Conservation (phyloP, 345 rosid genomes). For the Camelina neglecta region DNA sequence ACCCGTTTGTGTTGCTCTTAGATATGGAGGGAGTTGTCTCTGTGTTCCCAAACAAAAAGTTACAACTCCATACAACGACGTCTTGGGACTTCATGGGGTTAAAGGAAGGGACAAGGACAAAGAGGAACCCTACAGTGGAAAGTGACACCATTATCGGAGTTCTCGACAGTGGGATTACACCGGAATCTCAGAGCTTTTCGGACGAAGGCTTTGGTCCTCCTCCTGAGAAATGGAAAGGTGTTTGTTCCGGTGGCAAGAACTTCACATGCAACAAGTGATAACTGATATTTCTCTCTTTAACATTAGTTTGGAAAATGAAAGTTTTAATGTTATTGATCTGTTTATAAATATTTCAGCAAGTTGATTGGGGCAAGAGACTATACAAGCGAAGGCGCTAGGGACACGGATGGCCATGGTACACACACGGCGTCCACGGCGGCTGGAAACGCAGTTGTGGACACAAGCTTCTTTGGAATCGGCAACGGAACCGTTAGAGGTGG, state of each 20-base stretch:
- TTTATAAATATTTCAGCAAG: slow-evolving; percentile 25
- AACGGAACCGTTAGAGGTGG: slow-evolving; percentile 56
- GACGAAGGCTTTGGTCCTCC: slow-evolving; percentile 58
- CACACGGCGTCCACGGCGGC: slow-evolving; percentile 70
- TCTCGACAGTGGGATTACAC: slow-evolving; percentile 52
- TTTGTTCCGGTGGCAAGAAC: slow-evolving; percentile 45
- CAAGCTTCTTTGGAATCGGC: slow-evolving; percentile 52
- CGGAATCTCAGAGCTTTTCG: slow-evolving; percentile 53
- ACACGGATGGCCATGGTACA: slow-evolving; percentile 42
- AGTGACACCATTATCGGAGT: slow-evolving; percentile 52
- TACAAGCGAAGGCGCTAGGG: slow-evolving; percentile 33
- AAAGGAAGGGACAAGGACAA: slow-evolving; percentile 21
- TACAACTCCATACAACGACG: slow-evolving; percentile 52
- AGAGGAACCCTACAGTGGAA: slow-evolving; percentile 6
- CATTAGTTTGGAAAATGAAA: background rate
- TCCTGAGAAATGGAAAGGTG: slow-evolving; percentile 58
- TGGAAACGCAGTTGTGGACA: slow-evolving; percentile 45
- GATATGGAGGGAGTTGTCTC: slow-evolving; percentile 52
- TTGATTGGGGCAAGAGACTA: slow-evolving; percentile 45
- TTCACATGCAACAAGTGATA: slow-evolving; percentile 63
- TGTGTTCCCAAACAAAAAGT: slow-evolving; percentile 49
- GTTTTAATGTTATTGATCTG: slow-evolving; percentile 8
- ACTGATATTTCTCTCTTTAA: background rate
- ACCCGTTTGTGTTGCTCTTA: slow-evolving; percentile 4
- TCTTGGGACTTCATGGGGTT: slow-evolving; percentile 70